phyloP scores from a whole-genome alignment of 2,329 filamentous ascomycete species.

The Bisporella sp. region DNA sequence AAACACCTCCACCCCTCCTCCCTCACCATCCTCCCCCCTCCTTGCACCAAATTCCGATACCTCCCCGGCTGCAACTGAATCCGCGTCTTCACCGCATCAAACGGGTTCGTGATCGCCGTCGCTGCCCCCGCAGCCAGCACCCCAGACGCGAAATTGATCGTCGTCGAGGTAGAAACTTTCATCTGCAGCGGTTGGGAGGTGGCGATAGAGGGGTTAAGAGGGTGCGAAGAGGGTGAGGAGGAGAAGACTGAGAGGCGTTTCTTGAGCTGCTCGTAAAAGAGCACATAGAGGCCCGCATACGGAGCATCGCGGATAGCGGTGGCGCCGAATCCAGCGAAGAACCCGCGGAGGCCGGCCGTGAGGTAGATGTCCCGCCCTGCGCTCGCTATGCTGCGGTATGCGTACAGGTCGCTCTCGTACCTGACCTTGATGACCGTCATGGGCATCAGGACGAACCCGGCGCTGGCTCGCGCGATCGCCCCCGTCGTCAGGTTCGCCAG shows the following conservation, averaged over 20 bases:
- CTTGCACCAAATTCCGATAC: slow-evolving; percentile 78
- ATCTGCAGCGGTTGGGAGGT: slow-evolving; percentile 15
- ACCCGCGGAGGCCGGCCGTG: slow-evolving; percentile 69
- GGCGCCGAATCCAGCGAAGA: slow-evolving; percentile 90
- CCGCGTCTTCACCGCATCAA: slow-evolving; percentile 92
- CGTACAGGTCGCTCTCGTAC: slow-evolving; percentile 83
- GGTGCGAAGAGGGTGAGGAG: too few relatives aligned
- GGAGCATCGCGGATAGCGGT: slow-evolving; percentile 93
- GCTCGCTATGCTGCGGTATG: slow-evolving; percentile 67
- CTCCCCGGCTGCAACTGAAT: slow-evolving; percentile 80
- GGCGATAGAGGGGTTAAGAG: slow-evolving; percentile 17
- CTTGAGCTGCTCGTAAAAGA: slow-evolving; percentile 87
- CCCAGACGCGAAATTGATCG: slow-evolving; percentile 81
- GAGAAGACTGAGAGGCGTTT: slow-evolving; percentile 39
- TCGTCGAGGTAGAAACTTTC: slow-evolving; percentile 41
- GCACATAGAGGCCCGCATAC: slow-evolving; percentile 88
- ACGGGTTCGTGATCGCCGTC: slow-evolving; percentile 88
- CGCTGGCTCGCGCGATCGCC: slow-evolving; percentile 74
- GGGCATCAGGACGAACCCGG: slow-evolving; percentile 90
- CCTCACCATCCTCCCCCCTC: slow-evolving; percentile 67
- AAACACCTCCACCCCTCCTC: slow-evolving; percentile 77
- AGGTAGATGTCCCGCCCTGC: slow-evolving; percentile 70
- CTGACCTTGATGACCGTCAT: slow-evolving; percentile 95
- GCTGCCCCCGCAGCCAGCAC: slow-evolving; percentile 74
- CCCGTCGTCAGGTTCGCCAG: slow-evolving; percentile 81